A percentile compares a stretch with the other conserved stretches of the same genome.
Evolutionary conservation across 2,329 filamentous ascomycete species (phyloP).

Genomic region (Pseudopyrenochaeta lycopersici): DNA sequence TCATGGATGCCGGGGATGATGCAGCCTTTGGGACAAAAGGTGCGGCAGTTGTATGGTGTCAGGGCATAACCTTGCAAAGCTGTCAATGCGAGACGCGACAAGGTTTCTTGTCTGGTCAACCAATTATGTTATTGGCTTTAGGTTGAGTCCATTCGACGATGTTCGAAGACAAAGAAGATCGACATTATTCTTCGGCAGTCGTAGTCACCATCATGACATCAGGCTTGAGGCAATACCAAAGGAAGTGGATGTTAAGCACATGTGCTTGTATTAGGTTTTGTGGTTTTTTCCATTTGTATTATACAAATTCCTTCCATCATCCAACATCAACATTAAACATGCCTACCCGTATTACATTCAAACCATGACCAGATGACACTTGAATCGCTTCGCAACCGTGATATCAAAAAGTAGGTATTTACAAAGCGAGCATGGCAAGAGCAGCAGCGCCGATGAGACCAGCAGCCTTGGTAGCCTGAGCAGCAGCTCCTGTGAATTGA

Average conservation of each 20-base stretch:
- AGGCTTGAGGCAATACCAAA: not conserved
- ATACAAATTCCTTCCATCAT: not conserved
- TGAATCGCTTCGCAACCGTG: not conserved
- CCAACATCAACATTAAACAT: not conserved
- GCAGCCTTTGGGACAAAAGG: too few relatives aligned
- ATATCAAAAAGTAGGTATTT: constrained; percentile 17
- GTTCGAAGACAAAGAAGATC: too few relatives aligned
- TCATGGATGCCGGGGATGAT: too few relatives aligned
- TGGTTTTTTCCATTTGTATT: not conserved
- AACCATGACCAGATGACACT: not conserved
- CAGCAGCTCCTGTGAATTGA: constrained; percentile 47
- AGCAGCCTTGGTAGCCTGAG: constrained; percentile 43
- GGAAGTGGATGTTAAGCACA: not conserved
- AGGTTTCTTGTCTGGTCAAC: not conserved
- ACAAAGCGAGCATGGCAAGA: constrained; percentile 47
- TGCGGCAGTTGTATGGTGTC: too few relatives aligned
- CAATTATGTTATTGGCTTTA: not conserved
- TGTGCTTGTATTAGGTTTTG: not conserved
- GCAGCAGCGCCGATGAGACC: constrained; percentile 47
- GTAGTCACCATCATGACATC: not conserved
- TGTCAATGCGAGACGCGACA: not conserved
- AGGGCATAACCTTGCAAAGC: too few relatives aligned
- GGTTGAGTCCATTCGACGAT: too few relatives aligned
- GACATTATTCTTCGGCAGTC: not conserved
- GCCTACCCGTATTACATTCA: constrained; percentile 3